phyloP scores from a whole-genome alignment of 169 alveolate species.

The Miamiensis avidus region DNA sequence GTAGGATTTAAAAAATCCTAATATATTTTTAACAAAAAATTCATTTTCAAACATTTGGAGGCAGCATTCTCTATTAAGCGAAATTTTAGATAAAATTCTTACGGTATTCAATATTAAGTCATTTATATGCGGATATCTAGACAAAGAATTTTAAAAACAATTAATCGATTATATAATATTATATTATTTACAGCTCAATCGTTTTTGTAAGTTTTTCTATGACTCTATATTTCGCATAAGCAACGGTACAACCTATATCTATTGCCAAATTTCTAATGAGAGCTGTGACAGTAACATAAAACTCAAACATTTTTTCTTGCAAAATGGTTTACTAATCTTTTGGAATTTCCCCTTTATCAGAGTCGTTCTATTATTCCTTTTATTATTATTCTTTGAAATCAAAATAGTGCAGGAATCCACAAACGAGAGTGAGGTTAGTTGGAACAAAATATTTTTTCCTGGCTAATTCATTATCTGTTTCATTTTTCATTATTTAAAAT shows the following conservation, averaged over 20 bases:
- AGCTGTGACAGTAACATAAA: constrained; percentile 32
- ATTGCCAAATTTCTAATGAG: constrained; percentile 40
- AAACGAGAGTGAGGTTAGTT: neutral
- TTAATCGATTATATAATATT: neutral
- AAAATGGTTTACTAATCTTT: too few species aligned
- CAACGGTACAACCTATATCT: constrained; percentile 22
- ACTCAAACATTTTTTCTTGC: constrained; percentile 12
- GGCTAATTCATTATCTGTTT: constrained; percentile 2
- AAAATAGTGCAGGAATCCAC: neutral
- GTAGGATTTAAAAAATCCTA: constrained; percentile 31
- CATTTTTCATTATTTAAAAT: neutral
- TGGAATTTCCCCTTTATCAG: too few species aligned
- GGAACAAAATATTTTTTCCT: constrained; percentile 1
- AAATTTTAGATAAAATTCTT: constrained; percentile 45
- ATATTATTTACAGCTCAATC: constrained; percentile 15
- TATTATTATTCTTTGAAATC: neutral
- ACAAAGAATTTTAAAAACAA: neutral
- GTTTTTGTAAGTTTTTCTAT: constrained; percentile 29
- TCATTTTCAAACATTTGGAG: constrained; percentile 26
- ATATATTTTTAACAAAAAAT: constrained; percentile 29
- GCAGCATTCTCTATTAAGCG: constrained; percentile 44
- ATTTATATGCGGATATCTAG: constrained; percentile 11
- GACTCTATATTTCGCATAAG: constrained; percentile 20
- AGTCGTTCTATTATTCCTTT: neutral
- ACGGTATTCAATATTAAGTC: constrained; percentile 44